Evolutionary conservation across 2,329 filamentous ascomycete species (phyloP).

Genomic region (Sarocladium brachiariae): DNA sequence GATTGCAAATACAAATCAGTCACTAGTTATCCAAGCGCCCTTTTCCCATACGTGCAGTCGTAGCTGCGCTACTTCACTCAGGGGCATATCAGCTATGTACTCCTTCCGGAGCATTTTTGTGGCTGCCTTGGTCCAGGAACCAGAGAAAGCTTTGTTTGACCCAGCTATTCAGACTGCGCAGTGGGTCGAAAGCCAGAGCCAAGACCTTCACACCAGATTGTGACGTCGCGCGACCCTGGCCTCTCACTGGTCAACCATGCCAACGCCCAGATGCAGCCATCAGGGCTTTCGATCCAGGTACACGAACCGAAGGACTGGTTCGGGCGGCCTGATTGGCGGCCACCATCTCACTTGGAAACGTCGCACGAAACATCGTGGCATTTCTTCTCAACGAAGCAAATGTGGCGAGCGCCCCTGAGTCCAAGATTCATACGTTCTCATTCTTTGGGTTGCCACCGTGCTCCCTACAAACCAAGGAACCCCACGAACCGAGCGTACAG

Average conservation of each 20-base stretch:
- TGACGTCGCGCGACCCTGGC: slow-evolving; percentile 10
- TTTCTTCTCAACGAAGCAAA: slow-evolving; percentile 4
- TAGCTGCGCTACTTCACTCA: too few species aligned
- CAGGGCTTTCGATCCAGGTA: slow-evolving; percentile 4
- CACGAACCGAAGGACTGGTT: slow-evolving; percentile 14
- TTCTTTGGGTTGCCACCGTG: not conserved
- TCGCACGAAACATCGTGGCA: slow-evolving; percentile 13
- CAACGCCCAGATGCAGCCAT: not conserved
- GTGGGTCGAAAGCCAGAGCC: slow-evolving; percentile 8
- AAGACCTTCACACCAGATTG: slow-evolving; percentile 8
- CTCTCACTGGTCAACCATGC: slow-evolving; percentile 4
- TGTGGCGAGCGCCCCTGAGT: not conserved
- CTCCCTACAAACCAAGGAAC: not conserved
- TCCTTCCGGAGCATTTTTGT: too few species aligned
- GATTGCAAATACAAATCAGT: not conserved
- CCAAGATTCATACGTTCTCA: not conserved
- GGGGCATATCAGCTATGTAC: not conserved
- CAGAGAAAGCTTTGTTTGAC: not conserved
- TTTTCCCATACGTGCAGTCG: not conserved
- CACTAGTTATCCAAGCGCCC: not conserved
- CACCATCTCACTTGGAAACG: slow-evolving; percentile 15
- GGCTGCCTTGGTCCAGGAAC: not conserved
- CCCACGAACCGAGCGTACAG: not conserved
- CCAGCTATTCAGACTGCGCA: not conserved
- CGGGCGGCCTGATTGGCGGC: slow-evolving; percentile 22